Base-by-base conservation (phyloP, 768 basidiomycete genomes). In the Exidia glandulosa region DNA sequence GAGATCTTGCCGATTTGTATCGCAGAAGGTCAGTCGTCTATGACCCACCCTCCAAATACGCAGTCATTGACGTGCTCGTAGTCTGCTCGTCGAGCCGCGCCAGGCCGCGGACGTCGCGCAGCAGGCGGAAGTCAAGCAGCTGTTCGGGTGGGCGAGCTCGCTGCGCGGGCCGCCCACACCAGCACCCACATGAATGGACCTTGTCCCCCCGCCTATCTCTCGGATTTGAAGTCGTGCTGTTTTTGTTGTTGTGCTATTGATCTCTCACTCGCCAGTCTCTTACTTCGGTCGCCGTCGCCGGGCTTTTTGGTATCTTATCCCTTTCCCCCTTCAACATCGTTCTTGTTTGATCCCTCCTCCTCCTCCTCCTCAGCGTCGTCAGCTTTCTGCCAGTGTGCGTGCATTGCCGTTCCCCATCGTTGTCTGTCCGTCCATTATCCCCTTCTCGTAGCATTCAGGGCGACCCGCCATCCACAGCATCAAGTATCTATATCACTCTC, bases 1-100 rank as follows among this genome's bases (percentile, higher is more conserved):
- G 87, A n/a, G 90, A 91, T 70, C 75, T 90, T 57, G 84, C 90
- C 66, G 90, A 91, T 68, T 76, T 93, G 33, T 92, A 93, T 66
- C 83, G 90, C 63, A 82, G 90, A 67, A 91, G 89, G 89, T 88
- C 65, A 37, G 81, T 45, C 41, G 6, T 10, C 19, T 19, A 19
- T 6, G 41, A 19, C 1, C 41, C 19, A 4, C 16, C 4, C 14
- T 16, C 33, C 2, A 23, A 52, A 23, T 41, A 10, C 14, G 31
- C n/a, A 23, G 41, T 16, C 7, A 36, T 36, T 34, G 29, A 59
- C 60, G 5, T 34, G 47, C 47, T 59, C 2, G 31, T 25, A 90
- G 89, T 76, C 77, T 91, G 58, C 78, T 90, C 61, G 86, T 93
- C 61, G 90, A 92, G 70, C 90, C 90, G 54, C 87, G 81, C 68